Conservation (phyloP, 345 rosid genomes). For the Limnanthes douglasii region DNA sequence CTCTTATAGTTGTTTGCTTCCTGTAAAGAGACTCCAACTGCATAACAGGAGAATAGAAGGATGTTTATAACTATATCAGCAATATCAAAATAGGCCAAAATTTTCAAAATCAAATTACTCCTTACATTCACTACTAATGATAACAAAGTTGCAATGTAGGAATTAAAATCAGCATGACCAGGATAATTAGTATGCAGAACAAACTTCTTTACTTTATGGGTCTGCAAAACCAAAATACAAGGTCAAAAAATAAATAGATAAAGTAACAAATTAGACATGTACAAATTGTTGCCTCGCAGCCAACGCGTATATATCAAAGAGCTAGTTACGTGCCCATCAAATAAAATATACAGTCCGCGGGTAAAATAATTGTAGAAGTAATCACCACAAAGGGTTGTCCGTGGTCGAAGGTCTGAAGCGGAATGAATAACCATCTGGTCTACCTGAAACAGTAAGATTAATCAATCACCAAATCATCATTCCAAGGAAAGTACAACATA, state of each 20-base stretch:
- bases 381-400: slow-evolving; percentile 81
- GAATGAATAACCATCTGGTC: slow-evolving; percentile 99
- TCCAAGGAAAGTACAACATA: too few relatives aligned
- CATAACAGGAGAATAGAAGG: too few relatives aligned
- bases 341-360: slow-evolving; percentile 92
- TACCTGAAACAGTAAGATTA: slow-evolving; percentile 32
- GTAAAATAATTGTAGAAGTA: slow-evolving; percentile 91
- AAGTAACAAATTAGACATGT: slow-evolving; percentile 5
- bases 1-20: slow-evolving; percentile 41
- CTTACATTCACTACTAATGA: slow-evolving; percentile 32
- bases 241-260: slow-evolving; percentile 2
- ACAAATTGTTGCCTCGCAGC: too few relatives aligned
- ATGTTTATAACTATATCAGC: too few relatives aligned
- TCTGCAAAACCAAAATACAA: slow-evolving; percentile 29
- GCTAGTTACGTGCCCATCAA: slow-evolving; percentile 86
- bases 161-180: slow-evolving; percentile 96
- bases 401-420: slow-evolving; percentile 71
- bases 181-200: slow-evolving; percentile 93
- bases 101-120: too few relatives aligned
- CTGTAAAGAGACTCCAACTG: slow-evolving; percentile 26
- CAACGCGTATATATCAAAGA: too few relatives aligned
- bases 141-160: slow-evolving; percentile 84
- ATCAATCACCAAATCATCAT: slow-evolving; percentile 6
- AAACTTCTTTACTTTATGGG: slow-evolving; percentile 85
- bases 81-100: too few relatives aligned